A percentile compares a stretch with the other conserved stretches of the same genome.
These are phyloP conservation scores for Penicillium sp. DNA, from an alignment of 2,329 filamentous ascomycete species.

Conservation along the genomic window DNA sequence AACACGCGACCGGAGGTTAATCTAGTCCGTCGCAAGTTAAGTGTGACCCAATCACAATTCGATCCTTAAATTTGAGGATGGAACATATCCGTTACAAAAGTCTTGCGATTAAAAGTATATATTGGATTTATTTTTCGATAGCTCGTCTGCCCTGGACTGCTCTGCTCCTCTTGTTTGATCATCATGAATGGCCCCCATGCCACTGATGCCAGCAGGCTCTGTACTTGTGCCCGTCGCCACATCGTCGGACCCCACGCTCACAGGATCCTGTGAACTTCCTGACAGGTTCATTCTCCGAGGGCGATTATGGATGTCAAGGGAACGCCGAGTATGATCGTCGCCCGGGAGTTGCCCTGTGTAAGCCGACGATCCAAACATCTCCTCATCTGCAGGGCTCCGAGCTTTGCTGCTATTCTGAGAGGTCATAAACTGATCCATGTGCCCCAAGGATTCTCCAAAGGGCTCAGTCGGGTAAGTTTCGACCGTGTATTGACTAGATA, in stretches of 20 bases:
- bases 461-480: not conserved
- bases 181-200: not conserved
- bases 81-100: not conserved
- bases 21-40: conserved; percentile 12
- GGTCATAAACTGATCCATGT: not conserved
- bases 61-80: not conserved
- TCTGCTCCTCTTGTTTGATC: not conserved
- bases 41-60: conserved; percentile 1
- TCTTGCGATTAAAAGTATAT: conserved; percentile 20
- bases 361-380: not conserved
- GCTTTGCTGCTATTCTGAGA: not conserved
- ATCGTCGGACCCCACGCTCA: not conserved
- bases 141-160: conserved; percentile 12
- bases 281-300: conserved; percentile 6
- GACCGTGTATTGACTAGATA: conserved; percentile 17
- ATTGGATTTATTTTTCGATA: conserved; percentile 17
- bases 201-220: not conserved
- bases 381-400: not conserved
- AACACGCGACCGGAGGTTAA: not conserved
- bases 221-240: conserved; percentile 5
- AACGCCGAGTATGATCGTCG: not conserved
- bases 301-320: conserved; percentile 7
- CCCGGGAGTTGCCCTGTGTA: not conserved
- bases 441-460: not conserved
- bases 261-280: conserved; percentile 4